phyloP scores from a whole-genome alignment of 768 basidiomycete genomes.

The Stropharia rugosoannulata region DNA sequence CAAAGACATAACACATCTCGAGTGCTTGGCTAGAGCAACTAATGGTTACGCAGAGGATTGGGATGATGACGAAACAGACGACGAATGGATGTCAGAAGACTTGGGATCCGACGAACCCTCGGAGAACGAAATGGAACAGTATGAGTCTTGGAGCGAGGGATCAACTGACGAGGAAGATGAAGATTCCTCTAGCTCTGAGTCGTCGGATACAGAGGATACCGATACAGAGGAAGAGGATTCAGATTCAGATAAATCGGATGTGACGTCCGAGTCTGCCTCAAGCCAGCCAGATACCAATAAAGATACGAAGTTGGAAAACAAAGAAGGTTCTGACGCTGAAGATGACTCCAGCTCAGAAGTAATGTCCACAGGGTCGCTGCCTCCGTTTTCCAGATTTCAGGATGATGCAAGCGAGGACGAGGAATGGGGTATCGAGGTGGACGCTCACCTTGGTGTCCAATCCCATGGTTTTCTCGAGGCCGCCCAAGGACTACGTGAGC shows the following conservation, averaged over 20 bases:
- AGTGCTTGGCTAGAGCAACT: not conserved
- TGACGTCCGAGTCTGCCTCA: not conserved
- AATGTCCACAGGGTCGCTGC: not conserved
- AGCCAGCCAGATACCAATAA: too few relatives aligned
- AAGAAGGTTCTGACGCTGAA: not conserved
- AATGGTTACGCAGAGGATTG: not conserved
- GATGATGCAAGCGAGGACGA: not conserved
- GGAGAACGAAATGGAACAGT: not conserved
- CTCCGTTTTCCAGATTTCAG: not conserved
- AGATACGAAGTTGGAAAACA: too few relatives aligned
- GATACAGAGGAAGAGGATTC: not conserved
- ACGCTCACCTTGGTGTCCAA: not conserved
- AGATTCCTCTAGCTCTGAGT: not conserved
- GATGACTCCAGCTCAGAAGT: not conserved
- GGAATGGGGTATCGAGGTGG: not conserved
- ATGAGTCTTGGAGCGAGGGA: not conserved
- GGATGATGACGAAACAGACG: not conserved
- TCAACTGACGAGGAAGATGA: not conserved
- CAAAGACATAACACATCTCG: not conserved
- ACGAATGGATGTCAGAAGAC: not conserved
- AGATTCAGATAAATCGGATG: not conserved
- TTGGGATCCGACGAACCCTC: not conserved
- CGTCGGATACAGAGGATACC: not conserved
- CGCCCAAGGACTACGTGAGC: too few relatives aligned
- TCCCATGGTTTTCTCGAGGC: not conserved